Conservation (phyloP, 139 green algal species). For the Chara braunii region DNA sequence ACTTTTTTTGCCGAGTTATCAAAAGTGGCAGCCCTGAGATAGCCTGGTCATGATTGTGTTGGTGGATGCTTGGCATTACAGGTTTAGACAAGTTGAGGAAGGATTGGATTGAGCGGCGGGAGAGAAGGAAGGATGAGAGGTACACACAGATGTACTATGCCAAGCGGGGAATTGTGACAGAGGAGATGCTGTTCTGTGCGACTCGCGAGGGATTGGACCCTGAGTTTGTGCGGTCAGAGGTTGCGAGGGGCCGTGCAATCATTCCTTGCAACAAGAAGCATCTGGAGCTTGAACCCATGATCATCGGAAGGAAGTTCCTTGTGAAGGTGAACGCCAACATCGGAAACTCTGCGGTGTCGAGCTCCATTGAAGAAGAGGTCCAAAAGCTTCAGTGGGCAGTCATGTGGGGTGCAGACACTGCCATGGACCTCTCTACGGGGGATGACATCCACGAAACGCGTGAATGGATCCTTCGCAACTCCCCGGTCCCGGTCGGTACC, state of each 20-base stretch:
- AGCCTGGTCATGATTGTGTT: too few species aligned
- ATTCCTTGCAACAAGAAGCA: slow-evolving; percentile 93
- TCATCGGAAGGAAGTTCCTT: slow-evolving; percentile 75
- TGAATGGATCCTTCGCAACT: slow-evolving; percentile 91
- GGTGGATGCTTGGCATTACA: too few species aligned
- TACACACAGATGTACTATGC: slow-evolving; percentile 77
- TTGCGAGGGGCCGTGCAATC: slow-evolving; percentile 87
- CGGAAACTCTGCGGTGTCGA: slow-evolving; percentile 81
- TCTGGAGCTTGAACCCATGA: slow-evolving; percentile 74
- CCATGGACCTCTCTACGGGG: slow-evolving; percentile 92
- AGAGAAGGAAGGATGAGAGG: slow-evolving; percentile 44
- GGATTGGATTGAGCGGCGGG: slow-evolving; percentile 62
- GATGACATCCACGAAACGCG: slow-evolving; percentile 88
- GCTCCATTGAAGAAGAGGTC: slow-evolving; percentile 92
- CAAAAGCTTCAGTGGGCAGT: slow-evolving; percentile 91
- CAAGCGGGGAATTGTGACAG: slow-evolving; percentile 70
- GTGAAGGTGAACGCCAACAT: slow-evolving; percentile 95
- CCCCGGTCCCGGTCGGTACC: slow-evolving; percentile 74
- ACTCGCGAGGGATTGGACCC: slow-evolving; percentile 75
- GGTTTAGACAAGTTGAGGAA: slow-evolving; percentile 70
- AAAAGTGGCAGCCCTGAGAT: too few species aligned
- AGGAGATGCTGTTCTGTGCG: slow-evolving; percentile 90
- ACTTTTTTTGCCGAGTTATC: too few species aligned
- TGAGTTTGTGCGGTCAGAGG: slow-evolving; percentile 86
- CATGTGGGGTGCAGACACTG: slow-evolving; percentile 90